Evolutionary conservation across 2,329 filamentous ascomycete genomes (phyloP).

Genomic region (Botrytis squamosa): DNA sequence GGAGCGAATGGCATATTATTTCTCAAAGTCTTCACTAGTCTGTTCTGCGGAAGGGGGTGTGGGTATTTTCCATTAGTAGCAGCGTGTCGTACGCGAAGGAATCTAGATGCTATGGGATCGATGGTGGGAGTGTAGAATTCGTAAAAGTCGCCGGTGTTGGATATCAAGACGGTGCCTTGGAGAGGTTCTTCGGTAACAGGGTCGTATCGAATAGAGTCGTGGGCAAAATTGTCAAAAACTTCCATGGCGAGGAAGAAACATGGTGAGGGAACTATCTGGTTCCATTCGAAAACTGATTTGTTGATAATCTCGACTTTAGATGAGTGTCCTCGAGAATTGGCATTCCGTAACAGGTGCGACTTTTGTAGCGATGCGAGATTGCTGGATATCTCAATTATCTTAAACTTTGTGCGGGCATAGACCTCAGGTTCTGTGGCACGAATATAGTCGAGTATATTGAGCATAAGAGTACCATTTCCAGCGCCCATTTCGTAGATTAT

Average conservation of each 20-base stretch:
- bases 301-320: constrained; percentile 94
- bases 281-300: constrained; percentile 92
- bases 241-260: constrained; percentile 98
- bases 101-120: constrained; percentile 80
- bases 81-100: constrained; percentile 78
- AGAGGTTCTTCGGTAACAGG: constrained; percentile 74
- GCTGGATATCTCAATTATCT: constrained; percentile 92
- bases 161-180: constrained; percentile 86
- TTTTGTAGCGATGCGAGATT: constrained; percentile 76
- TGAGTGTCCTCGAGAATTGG: constrained; percentile 70
- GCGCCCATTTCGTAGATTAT: constrained; percentile 99
- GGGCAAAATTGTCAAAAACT: constrained; percentile 97
- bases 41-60: constrained; percentile 54
- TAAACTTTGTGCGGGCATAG: constrained; percentile 89
- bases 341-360: constrained; percentile 63
- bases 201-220: constrained; percentile 93
- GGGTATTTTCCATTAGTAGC: constrained; percentile 66
- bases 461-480: constrained; percentile 95
- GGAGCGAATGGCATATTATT: constrained; percentile 66
- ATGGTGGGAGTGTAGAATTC: constrained; percentile 84
- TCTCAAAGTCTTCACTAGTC: constrained; percentile 60
- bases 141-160: constrained; percentile 82
- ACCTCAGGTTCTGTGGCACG: constrained; percentile 85
- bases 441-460: constrained; percentile 97
- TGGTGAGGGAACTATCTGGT: constrained; percentile 79